Evolutionary conservation across 73 alveolate species (phyloP), one percentile per base, ranked within the genome.

Genomic region (Paramecium caudatum): DNA sequence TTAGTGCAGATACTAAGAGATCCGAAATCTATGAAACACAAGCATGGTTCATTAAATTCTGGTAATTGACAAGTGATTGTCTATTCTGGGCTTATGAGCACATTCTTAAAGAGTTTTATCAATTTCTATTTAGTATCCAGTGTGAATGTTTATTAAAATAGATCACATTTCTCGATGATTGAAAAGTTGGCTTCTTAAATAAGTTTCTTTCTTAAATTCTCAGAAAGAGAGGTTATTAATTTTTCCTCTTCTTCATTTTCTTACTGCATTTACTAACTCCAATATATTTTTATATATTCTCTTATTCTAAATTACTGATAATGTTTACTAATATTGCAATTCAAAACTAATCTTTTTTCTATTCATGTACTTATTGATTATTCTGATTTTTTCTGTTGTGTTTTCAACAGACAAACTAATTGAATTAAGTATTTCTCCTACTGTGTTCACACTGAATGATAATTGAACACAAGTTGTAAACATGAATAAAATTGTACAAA

Each of bases 401-500:
- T 70, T 70, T 70, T 70, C 87, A 23, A 37, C 16, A n/a, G 61
- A 41, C 17, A 37, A 17, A 70, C 63, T 70, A 23, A 70, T 37
- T 34, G 87, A 70, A 36, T 70, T 70, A 16, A 70, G 17, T 70
- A 70, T 70, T 45, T 70, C 87, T 17, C 87, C 87, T 34, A 70
- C 87, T 13, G 87, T 70, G 17, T 41, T 41, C 1, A 70, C 87
- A 70, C 65, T 70, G 13, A 70, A 70, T 70, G 87, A 70, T n/a
- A 70, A 19, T 37, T 70, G 4, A 3, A 70, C 62, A 16, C 87
- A 70, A 13, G 87, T 37, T 17, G 63, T 37, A 19, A 70, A 70
- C 87, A 70, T 70, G 27, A 70, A 70, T 17, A 41, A 10, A 13
- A 70, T 70, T 41, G 63, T 41, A 8, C 61, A 70, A 1, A 70